Evolutionary conservation across 2,329 filamentous ascomycete genomes (phyloP), one percentile per base, ranked within the genome.

Genomic region (Escovopsis sp.): DNA sequence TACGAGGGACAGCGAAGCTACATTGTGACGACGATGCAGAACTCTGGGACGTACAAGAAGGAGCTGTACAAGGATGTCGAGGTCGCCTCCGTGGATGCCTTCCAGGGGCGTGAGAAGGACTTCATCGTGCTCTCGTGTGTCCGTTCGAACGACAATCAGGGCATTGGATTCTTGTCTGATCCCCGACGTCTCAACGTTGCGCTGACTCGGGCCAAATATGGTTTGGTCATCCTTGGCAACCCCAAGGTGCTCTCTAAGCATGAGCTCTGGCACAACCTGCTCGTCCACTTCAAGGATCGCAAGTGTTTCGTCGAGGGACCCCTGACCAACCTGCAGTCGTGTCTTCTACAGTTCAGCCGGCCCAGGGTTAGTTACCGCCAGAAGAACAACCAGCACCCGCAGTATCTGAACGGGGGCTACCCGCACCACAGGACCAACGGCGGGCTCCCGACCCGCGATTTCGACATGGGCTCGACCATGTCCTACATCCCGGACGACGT

Each of bases 21-120:
- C 60, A 88, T 98, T 49, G 91, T 98, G 45, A 94, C 85, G 58
- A 95, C 89, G n/a, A 96, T 98, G 89, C 91, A 98, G 64, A 87
- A 89, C 48, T 91, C 84, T 11, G 91, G 91, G 40, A 93, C 85
- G 0, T 95, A 93, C 70, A 95, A 94, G 68, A 98, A 98, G 67
- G 91, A 98, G 59, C 78, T 82, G 53, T 98, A 98, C 71, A 96
- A 96, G 65, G 89, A 96, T 56, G 89, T 98, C 20, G 91, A 98
- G 61, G 91, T 98, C 34, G 91, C 91, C 5, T 96, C 89, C 0
- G 91, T 98, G 32, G 91, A 98, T 67, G 91, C 91, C 15, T 98
- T 98, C 73, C 91, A 98, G 59, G 91, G 91, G 40, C 83, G 91
- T 68, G 91, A 98, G 65, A 98, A 98, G 67, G 91, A 98, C 58